These are phyloP conservation scores for Boletus huronensis DNA, from an alignment of 768 basidiomycete species.

Conservation along the genomic window DNA sequence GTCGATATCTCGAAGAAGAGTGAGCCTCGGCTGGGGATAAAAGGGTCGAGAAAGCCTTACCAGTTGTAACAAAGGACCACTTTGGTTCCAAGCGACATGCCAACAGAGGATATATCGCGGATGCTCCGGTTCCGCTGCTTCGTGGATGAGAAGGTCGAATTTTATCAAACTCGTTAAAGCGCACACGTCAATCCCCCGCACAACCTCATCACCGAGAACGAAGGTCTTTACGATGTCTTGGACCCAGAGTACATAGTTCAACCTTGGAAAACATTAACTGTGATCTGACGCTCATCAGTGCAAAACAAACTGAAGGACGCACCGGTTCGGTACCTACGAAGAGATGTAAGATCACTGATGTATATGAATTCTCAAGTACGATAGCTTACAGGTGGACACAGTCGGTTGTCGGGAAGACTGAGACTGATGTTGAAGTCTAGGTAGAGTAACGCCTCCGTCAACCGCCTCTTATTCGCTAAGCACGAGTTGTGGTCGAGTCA, in stretches of 20 bases:
- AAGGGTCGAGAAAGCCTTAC: constrained; percentile 32
- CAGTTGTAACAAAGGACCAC: constrained; percentile 70
- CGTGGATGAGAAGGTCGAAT: neutral
- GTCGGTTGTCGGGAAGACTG: constrained; percentile 59
- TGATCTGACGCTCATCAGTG: neutral
- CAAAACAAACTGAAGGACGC: neutral
- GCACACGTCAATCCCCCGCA: constrained; percentile 73
- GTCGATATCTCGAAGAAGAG: constrained; percentile 61
- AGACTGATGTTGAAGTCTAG: constrained; percentile 70
- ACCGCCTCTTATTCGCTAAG: constrained; percentile 43
- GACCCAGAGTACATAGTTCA: constrained; percentile 87
- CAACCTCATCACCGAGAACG: constrained; percentile 10
- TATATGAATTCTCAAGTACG: neutral
- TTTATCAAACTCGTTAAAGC: constrained; percentile 15
- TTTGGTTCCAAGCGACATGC: constrained; percentile 48
- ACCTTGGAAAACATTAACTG: constrained; percentile 36
- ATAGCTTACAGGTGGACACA: constrained; percentile 80
- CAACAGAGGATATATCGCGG: constrained; percentile 84
- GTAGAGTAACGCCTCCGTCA: constrained; percentile 76
- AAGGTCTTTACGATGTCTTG: constrained; percentile 58
- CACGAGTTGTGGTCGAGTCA: neutral
- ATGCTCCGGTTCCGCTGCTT: constrained; percentile 83
- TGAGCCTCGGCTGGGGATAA: neutral
- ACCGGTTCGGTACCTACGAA: constrained; percentile 71
- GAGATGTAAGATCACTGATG: neutral